phyloP scores from a whole-genome alignment of 2,329 filamentous ascomycete genomes.

The Exophiala phaeomuriformis region DNA sequence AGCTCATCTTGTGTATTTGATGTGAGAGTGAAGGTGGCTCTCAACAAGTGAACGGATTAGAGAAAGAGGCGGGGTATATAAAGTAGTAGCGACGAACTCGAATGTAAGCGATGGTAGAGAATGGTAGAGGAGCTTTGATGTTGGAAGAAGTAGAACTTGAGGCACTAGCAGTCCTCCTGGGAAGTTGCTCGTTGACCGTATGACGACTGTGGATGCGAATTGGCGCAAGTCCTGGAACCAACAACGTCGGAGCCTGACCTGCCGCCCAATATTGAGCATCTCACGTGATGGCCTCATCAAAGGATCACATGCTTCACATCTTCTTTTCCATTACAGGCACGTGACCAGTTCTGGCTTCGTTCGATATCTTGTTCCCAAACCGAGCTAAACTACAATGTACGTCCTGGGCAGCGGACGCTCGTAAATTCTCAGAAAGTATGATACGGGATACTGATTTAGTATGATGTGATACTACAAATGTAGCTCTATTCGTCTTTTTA shows the following conservation, averaged over 20 bases:
- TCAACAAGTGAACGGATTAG: neutral
- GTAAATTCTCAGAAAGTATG: too few relatives aligned
- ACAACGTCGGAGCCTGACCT: neutral
- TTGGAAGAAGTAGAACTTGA: neutral
- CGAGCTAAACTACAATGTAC: neutral
- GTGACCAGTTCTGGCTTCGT: neutral
- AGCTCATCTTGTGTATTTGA: slow-evolving; percentile 36
- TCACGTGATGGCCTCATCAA: too few relatives aligned
- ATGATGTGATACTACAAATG: too few relatives aligned
- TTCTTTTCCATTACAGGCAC: neutral
- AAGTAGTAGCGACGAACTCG: neutral
- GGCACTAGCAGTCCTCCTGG: neutral
- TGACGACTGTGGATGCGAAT: slow-evolving; percentile 1
- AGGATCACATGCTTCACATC: too few relatives aligned
- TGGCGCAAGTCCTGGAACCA: neutral
- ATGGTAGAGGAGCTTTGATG: neutral
- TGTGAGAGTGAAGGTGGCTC: neutral
- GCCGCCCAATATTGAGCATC: neutral
- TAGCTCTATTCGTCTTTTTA: neutral
- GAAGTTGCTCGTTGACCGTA: neutral
- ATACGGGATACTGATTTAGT: too few relatives aligned
- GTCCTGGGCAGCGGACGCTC: too few relatives aligned
- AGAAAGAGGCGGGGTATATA: neutral
- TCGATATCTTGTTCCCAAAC: neutral
- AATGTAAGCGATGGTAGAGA: neutral